Evolutionary conservation across 352 stramenopile species (phyloP).

Genomic region (Pythium angustatum): DNA sequence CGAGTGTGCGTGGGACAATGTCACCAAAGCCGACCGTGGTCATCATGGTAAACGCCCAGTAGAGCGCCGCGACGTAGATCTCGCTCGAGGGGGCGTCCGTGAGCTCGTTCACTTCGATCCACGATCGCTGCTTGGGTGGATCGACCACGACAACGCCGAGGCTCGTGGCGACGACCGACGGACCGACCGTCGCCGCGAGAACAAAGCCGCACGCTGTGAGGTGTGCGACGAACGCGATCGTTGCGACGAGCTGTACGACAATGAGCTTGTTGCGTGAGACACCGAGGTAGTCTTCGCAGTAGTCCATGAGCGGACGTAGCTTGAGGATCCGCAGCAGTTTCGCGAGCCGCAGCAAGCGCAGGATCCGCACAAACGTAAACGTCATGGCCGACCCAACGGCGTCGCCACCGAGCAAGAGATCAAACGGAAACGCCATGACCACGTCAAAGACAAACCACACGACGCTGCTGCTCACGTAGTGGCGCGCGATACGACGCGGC

Average conservation of each 20-base stretch:
- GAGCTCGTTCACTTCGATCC: slow-evolving; percentile 25
- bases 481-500: slow-evolving; percentile 5
- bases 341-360: slow-evolving; percentile 22
- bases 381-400: slow-evolving; percentile 9
- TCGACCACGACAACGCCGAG: background rate
- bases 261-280: slow-evolving; percentile 34
- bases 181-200: slow-evolving; percentile 19
- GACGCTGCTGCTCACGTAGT: slow-evolving; percentile 22
- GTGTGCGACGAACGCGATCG: slow-evolving; percentile 31
- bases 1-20: slow-evolving; percentile 46
- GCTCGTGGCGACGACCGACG: slow-evolving; percentile 4
- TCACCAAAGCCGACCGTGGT: slow-evolving; percentile 78
- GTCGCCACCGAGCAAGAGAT: slow-evolving; percentile 9
- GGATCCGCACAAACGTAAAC: slow-evolving; percentile 27
- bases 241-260: slow-evolving; percentile 23
- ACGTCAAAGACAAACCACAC: slow-evolving; percentile 29
- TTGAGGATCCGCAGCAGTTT: slow-evolving; percentile 28
- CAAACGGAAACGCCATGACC: slow-evolving; percentile 26
- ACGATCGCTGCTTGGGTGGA: slow-evolving; percentile 7
- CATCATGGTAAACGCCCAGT: slow-evolving; percentile 77
- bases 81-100: slow-evolving; percentile 17
- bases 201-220: slow-evolving; percentile 34
- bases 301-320: slow-evolving; percentile 25
- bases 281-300: slow-evolving; percentile 31
- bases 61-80: slow-evolving; percentile 61